Conservation (phyloP, 2,329 filamentous ascomycete genomes). For the Arachnopeziza araneosa region DNA sequence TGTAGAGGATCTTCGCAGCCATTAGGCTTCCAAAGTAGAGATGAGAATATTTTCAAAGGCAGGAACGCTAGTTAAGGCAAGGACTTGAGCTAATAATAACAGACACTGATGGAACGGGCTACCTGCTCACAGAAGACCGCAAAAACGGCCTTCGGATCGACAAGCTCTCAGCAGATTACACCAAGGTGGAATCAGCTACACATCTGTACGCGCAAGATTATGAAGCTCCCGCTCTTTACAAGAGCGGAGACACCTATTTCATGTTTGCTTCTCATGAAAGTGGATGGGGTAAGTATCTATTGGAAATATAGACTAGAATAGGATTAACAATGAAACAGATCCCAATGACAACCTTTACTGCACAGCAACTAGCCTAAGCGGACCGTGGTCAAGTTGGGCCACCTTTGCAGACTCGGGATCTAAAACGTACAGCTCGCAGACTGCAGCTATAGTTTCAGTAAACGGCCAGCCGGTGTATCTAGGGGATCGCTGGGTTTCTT, state of each 20-base stretch:
- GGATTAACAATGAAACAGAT: conserved; percentile 7
- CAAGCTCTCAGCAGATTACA: conserved; percentile 50
- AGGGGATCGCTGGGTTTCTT: conserved; percentile 59
- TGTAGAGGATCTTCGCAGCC: conserved; percentile 27
- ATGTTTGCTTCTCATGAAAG: conserved; percentile 57
- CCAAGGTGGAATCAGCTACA: conserved; percentile 42
- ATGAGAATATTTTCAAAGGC: conserved; percentile 30
- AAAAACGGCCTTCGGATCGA: conserved; percentile 53
- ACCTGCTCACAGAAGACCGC: conserved; percentile 58
- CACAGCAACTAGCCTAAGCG: conserved; percentile 49
- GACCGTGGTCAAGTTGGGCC: conserved; percentile 56
- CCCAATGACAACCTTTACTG: conserved; percentile 61
- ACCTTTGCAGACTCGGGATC: conserved; percentile 52
- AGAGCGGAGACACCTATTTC: conserved; percentile 55
- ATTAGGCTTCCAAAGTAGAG: conserved; percentile 29
- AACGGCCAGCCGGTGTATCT: conserved; percentile 44
- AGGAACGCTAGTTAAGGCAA: background rate
- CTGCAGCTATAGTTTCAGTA: conserved; percentile 50
- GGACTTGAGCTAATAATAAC: conserved; percentile 28
- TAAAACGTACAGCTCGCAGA: conserved; percentile 55
- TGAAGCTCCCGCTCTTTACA: conserved; percentile 59
- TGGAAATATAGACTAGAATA: background rate
- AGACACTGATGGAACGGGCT: conserved; percentile 55
- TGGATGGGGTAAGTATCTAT: conserved; percentile 30
- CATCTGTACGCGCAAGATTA: conserved; percentile 47